A percentile compares a stretch with the other conserved stretches of the same genome.
Conservation (phyloP, 1,284 basidiomycete species). For the Sanghuangporus baumii region DNA sequence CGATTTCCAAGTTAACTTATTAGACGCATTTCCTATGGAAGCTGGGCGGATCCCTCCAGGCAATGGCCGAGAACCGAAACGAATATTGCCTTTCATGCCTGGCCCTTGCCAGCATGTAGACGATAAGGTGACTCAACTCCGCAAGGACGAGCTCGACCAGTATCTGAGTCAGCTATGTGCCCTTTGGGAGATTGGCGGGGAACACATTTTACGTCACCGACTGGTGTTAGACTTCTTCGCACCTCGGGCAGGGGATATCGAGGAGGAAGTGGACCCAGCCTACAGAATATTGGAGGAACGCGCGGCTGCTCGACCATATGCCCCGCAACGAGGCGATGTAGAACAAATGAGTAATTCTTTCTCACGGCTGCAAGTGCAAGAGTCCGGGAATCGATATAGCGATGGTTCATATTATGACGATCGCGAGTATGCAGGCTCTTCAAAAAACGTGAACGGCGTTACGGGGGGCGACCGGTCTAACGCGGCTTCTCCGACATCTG, state of each 20-base stretch:
- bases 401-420: constrained; percentile 60
- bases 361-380: constrained; percentile 38
- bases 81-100: constrained; percentile 94
- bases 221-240: constrained; percentile 85
- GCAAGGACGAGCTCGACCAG: constrained; percentile 81
- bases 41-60: constrained; percentile 68
- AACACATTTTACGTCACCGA: constrained; percentile 77
- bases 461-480: not conserved
- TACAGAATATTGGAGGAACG: constrained; percentile 29
- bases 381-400: constrained; percentile 35
- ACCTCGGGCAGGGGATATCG: constrained; percentile 83
- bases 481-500: not conserved
- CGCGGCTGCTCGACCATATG: constrained; percentile 26
- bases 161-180: constrained; percentile 81
- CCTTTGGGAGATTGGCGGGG: constrained; percentile 58
- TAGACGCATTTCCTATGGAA: constrained; percentile 84
- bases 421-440: constrained; percentile 32
- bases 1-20: constrained; percentile 90
- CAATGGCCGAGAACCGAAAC: constrained; percentile 26
- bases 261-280: constrained; percentile 54
- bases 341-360: constrained; percentile 42
- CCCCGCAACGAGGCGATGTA: constrained; percentile 22
- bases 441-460: not conserved
- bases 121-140: constrained; percentile 77
- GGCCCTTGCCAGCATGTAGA: constrained; percentile 85